These are phyloP conservation scores for Pseudonitzschia pungens DNA, from an alignment of 108 stramenopile species.

Conservation along the genomic window DNA sequence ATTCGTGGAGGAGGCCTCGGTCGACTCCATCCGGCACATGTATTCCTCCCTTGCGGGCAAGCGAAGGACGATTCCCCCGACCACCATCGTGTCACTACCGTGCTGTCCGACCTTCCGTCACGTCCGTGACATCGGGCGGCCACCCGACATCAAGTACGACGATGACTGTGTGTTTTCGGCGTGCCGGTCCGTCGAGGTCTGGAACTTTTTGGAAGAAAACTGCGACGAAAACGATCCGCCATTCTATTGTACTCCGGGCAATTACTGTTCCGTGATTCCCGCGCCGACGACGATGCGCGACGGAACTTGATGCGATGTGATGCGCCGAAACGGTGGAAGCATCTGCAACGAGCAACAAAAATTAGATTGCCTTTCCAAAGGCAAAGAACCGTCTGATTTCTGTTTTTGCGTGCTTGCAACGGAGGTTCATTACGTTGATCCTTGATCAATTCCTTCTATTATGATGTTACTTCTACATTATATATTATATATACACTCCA, in stretches of 20 bases:
- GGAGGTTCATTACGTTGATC: no score
- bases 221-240: neutral
- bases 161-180: conserved; percentile 57
- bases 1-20: conserved; percentile 23
- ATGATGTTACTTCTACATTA: no score
- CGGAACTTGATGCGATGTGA: neutral
- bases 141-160: conserved; percentile 45
- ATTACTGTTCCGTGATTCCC: neutral
- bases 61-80: conserved; percentile 4
- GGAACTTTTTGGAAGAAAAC: conserved; percentile 33
- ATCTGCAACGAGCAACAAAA: no score
- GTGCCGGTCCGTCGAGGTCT: conserved; percentile 48
- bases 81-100: conserved; percentile 45
- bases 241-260: neutral
- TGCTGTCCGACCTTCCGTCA: conserved; percentile 50
- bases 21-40: conserved; percentile 25
- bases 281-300: neutral
- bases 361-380: no score
- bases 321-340: neutral
- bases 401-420: no score
- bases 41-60: conserved; percentile 21
- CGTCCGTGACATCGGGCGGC: conserved; percentile 40
- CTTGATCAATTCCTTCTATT: no score
- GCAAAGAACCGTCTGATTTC: no score
- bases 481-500: no score